Conservation (phyloP, 192 early-diverging fungal species). For the Thamnidium elegans region DNA sequence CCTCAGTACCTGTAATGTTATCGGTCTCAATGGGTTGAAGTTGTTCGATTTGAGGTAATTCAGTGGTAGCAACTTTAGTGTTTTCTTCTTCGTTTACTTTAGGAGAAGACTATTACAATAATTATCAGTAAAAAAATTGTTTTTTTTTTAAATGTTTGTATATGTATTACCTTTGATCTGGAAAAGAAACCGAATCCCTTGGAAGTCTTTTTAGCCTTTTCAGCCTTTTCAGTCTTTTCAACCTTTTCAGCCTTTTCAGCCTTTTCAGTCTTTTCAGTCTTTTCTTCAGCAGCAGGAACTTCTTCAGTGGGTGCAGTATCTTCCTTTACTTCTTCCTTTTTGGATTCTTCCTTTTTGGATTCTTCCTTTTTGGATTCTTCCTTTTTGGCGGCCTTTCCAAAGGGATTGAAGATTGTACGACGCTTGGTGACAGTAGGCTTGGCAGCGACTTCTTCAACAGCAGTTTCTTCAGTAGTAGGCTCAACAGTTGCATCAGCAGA, state of each 20-base stretch:
- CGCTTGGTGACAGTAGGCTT: slow-evolving; percentile 9
- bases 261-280: no score
- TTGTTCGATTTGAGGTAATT: slow-evolving; percentile 12
- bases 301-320: slow-evolving; percentile 7
- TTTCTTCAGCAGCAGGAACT: slow-evolving; percentile 1
- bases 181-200: background rate
- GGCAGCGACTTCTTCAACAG: slow-evolving; percentile 18
- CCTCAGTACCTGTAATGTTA: background rate
- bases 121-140: background rate
- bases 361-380: slow-evolving; percentile 10
- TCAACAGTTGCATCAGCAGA: slow-evolving; percentile 20
- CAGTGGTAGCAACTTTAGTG: background rate
- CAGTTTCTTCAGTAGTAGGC: slow-evolving; percentile 16
- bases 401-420: slow-evolving; percentile 19
- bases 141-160: background rate
- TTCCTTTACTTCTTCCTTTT: background rate
- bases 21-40: slow-evolving; percentile 12
- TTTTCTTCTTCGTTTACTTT: slow-evolving; percentile 1
- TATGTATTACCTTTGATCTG: slow-evolving; percentile 10
- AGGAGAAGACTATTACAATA: slow-evolving; percentile 7
- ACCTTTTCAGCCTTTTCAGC: background rate
- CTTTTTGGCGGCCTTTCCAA: slow-evolving; percentile 7
- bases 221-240: no score
- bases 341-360: background rate
- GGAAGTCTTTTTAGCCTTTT: slow-evolving; percentile 1